Base-by-base conservation (phyloP, 176 grass and related monocot species). In the Pontederia paniculata region DNA sequence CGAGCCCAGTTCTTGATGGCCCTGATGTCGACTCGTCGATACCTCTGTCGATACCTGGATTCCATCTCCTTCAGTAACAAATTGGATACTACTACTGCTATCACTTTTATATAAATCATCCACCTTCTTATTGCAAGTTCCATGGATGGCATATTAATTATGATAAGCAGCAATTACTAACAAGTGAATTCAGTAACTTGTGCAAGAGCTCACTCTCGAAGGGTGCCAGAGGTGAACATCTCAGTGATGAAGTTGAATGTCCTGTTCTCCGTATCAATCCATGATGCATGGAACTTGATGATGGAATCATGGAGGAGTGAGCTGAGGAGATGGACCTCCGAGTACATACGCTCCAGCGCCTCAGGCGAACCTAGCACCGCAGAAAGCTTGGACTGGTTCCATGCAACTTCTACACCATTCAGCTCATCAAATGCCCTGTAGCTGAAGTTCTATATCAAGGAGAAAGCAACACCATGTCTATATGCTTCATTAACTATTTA, bases 221-320 rank as follows among this genome's bases (percentile, higher is more conserved):
- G 86, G 11, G 93, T 91, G 53, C 93, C 86, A 16, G 93, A 91
- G 68, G 93, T 88, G 75, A 98, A 91, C 86, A 98, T 82, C 77
- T 98, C 93, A 0, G 86, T 98, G 71, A 98, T 82, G 80, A 98
- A 98, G 78, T 98, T 98, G 77, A 98, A 88, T 60, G 65, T 84
- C 20, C 77, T 63, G 14, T 58, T 57, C 1, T 17, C 8, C 0
- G 63, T 28, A 25, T 87, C 66, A 3, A 98, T 70, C 93, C 93
- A 98, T 0, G 83, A 98, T 2, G 80, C 70, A 44, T 84, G 83
- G 77, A 91, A 88, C 28, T 21, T 41, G 73, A 98, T 91, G 60
- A 98, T 74, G 54, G 77, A 55, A 49, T 88, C 86, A 75, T 98
- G 86, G 4, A 52, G 72, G 73, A 98, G 75, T 0, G 44, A 72